Base-by-base conservation (phyloP, 2,329 filamentous ascomycete species). In the Alternaria incomplexa region DNA sequence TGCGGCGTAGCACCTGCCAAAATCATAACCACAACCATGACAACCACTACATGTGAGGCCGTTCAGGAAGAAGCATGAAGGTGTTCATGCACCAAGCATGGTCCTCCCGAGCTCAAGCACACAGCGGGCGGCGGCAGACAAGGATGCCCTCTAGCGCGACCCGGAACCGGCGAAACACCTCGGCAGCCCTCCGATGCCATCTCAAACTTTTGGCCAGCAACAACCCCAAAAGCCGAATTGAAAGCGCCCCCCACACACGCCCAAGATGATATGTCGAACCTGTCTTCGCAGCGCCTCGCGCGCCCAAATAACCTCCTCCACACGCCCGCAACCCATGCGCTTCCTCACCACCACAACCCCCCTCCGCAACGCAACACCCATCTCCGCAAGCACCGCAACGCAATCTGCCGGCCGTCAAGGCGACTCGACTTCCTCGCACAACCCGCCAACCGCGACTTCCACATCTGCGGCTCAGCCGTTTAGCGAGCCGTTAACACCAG, bases 401-500 rank as follows among this genome's bases (percentile, higher is more conserved):
- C 69, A 71, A 60, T 58, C 73, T 48, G 64, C 73, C 32, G 70
- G 74, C 17, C 70, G 73, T 61, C 73, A 77, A 63, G 69, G 63
- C 62, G 36, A 54, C 22, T 46, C 64, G 5, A 45, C 76, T 54
- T 62, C 77, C 60, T 69, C 79, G 56, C 65, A 73, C 70, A 66
- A 73, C 32, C 73, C 76, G 28, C 79, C 81, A 3, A 74, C 81
- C 6, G 81, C 82, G 30, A 83, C 81, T 2, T 83, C 82, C 2
- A 82, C 81, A 20, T 80, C 81, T 2, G 80, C 80, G 26, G 81
- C 82, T 9, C 82, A 84, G 65, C 81, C 83, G 2, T 82, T 84
- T 66, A 82, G 78, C 73, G 81, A 79, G 36, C 77, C 81, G 1
- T 62, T 80, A n/a, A 74, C 76, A 4, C 71, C 75, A 9, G 63